A percentile compares a stretch with the other conserved stretches of the same genome.
Evolutionary conservation across 208 protist genomes (phyloP).

Genomic region (Crithidia brevicula): DNA sequence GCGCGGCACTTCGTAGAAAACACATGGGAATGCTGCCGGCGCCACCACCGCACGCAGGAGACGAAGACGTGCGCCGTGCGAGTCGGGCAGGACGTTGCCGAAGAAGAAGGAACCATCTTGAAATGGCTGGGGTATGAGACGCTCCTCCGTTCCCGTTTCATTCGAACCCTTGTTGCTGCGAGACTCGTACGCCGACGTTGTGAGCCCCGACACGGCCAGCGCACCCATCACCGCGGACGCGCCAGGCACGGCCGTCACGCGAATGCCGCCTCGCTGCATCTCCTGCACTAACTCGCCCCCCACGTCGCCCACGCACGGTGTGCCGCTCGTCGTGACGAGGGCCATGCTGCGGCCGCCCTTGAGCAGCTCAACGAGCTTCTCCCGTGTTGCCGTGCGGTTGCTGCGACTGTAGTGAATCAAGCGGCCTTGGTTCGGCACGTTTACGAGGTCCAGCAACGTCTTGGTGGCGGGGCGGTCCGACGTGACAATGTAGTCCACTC

Average conservation of each 20-base stretch:
- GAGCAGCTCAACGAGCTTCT: slow-evolving; percentile 86
- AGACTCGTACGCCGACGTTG: slow-evolving; percentile 57
- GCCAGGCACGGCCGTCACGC: slow-evolving; percentile 87
- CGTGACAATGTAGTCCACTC: slow-evolving; percentile 91
- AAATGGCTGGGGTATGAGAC: slow-evolving; percentile 27
- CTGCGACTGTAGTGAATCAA: slow-evolving; percentile 88
- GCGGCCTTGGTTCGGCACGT: slow-evolving; percentile 76
- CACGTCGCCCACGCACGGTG: slow-evolving; percentile 88
- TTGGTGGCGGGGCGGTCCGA: slow-evolving; percentile 83
- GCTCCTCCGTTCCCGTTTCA: not conserved
- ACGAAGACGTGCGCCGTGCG: slow-evolving; percentile 64
- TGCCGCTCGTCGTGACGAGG: slow-evolving; percentile 86
- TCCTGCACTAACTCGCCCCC: slow-evolving; percentile 79
- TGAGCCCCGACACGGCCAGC: slow-evolving; percentile 77
- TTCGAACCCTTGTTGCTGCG: not conserved
- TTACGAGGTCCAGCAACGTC: slow-evolving; percentile 83
- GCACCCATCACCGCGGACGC: slow-evolving; percentile 78
- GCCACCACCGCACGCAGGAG: slow-evolving; percentile 70
- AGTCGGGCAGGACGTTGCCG: slow-evolving; percentile 79
- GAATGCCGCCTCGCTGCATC: slow-evolving; percentile 77
- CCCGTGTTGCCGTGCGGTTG: slow-evolving; percentile 62
- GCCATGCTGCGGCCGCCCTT: slow-evolving; percentile 90
- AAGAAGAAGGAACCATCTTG: slow-evolving; percentile 89
- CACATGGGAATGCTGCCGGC: slow-evolving; percentile 64
- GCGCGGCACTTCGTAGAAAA: slow-evolving; percentile 91